A percentile compares a stretch with the other conserved stretches of the same genome.
phyloP scores from a whole-genome alignment of 345 rosid species.

The Heritiera fomes region DNA sequence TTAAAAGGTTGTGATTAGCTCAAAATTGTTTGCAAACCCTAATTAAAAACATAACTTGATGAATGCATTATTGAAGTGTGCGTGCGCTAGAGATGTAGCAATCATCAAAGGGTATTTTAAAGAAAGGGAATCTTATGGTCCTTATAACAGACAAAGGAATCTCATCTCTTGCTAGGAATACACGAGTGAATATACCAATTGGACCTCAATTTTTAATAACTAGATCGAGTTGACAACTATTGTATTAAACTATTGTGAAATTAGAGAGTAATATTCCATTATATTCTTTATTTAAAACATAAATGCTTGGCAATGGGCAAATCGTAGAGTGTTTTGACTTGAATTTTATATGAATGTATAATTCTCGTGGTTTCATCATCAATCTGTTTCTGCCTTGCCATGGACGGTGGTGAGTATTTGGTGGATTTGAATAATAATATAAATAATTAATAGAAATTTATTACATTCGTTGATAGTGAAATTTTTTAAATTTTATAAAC shows the following conservation, averaged over 20 bases:
- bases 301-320: constrained; percentile 20
- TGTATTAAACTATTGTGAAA: not conserved
- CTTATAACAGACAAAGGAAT: constrained; percentile 21
- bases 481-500: too few relatives aligned
- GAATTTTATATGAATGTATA: constrained; percentile 22
- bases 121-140: constrained; percentile 24
- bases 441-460: not conserved
- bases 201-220: not conserved
- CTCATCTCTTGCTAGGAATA: constrained; percentile 23
- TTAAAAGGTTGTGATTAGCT: not conserved
- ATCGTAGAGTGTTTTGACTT: constrained; percentile 38
- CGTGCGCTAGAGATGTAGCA: not conserved
- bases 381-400: not conserved
- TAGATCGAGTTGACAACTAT: constrained; percentile 24
- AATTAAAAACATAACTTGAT: not conserved
- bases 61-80: constrained; percentile 1
- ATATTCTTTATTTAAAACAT: not conserved
- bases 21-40: not conserved
- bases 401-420: constrained; percentile 15
- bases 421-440: not conserved
- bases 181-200: constrained; percentile 24
- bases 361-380: constrained; percentile 27
- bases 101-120: not conserved
- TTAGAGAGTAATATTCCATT: constrained; percentile 4
- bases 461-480: too few relatives aligned